Percentiles rank a stretch among this genome's conserved stretches.
Evolutionary conservation across 495 filamentous ascomycete genomes (phyloP).

Genomic region (Penicillium soppii): DNA sequence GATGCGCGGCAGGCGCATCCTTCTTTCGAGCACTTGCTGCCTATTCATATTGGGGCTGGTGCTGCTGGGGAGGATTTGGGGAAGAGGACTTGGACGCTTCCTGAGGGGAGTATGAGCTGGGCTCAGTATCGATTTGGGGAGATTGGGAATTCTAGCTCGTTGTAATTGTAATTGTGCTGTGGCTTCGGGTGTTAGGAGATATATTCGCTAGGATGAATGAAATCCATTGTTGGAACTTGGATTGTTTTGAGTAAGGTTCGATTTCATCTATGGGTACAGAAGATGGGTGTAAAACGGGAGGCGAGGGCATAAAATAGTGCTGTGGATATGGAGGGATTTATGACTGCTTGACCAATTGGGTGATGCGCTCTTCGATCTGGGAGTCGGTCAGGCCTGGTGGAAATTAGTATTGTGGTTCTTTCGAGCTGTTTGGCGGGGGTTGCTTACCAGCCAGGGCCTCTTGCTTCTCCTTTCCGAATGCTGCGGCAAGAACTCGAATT

Average conservation of each 20-base stretch:
- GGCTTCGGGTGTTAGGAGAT: neutral
- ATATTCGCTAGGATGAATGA: neutral
- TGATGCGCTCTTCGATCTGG: slow-evolving; percentile 87
- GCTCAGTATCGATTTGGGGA: slow-evolving; percentile 74
- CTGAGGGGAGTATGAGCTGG: slow-evolving; percentile 71
- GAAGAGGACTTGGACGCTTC: slow-evolving; percentile 61
- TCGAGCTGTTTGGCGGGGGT: slow-evolving; percentile 4
- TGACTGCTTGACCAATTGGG: slow-evolving; percentile 70
- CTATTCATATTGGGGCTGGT: slow-evolving; percentile 71
- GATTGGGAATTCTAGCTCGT: slow-evolving; percentile 32
- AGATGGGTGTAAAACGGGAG: slow-evolving; percentile 28
- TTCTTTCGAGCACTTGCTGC: slow-evolving; percentile 76
- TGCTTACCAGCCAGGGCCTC: slow-evolving; percentile 71
- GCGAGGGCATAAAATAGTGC: slow-evolving; percentile 30
- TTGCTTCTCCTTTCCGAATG: slow-evolving; percentile 85
- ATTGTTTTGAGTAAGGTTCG: slow-evolving; percentile 17
- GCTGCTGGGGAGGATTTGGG: slow-evolving; percentile 65
- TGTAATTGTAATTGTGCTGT: slow-evolving; percentile 6
- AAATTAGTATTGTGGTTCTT: slow-evolving; percentile 15
- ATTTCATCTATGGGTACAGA: slow-evolving; percentile 49
- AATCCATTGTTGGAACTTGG: neutral
- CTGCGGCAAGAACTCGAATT: slow-evolving; percentile 43
- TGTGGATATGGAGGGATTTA: slow-evolving; percentile 18
- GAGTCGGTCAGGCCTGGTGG: slow-evolving; percentile 77
- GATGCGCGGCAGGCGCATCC: slow-evolving; percentile 81